These are phyloP conservation scores for Colletotrichum spaethianum DNA, from an alignment of 2,329 filamentous ascomycete genomes.

Conservation along the genomic window DNA sequence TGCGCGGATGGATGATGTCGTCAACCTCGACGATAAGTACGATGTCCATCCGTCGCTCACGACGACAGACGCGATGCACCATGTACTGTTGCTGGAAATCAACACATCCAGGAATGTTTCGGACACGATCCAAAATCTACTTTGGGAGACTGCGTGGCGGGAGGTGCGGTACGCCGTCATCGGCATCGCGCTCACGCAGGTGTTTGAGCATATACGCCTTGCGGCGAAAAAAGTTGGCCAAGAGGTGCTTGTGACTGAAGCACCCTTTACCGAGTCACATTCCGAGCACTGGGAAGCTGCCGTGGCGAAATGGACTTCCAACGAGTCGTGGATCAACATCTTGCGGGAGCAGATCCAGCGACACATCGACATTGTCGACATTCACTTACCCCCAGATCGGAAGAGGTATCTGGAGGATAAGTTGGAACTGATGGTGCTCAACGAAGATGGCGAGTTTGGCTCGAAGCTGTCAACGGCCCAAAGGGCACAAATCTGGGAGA, in stretches of 20 bases:
- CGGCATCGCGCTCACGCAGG: slow-evolving; percentile 43
- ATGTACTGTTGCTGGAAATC: slow-evolving; percentile 46
- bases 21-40: slow-evolving; percentile 48
- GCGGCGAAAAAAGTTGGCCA: slow-evolving; percentile 17
- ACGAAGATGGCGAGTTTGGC: slow-evolving; percentile 39
- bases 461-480: slow-evolving; percentile 40
- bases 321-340: slow-evolving; percentile 43
- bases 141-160: slow-evolving; percentile 48
- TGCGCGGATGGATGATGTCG: slow-evolving; percentile 41
- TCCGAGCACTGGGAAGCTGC: slow-evolving; percentile 40
- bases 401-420: slow-evolving; percentile 35
- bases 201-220: slow-evolving; percentile 37
- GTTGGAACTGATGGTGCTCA: slow-evolving; percentile 38
- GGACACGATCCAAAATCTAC: slow-evolving; percentile 44
- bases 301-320: slow-evolving; percentile 41
- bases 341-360: slow-evolving; percentile 47
- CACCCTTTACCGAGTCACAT: not conserved
- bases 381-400: slow-evolving; percentile 42
- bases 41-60: slow-evolving; percentile 48
- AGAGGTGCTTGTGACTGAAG: not conserved
- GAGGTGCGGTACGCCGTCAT: slow-evolving; percentile 48
- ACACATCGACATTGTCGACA: slow-evolving; percentile 45
- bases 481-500: slow-evolving; percentile 43
- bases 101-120: slow-evolving; percentile 41
- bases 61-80: slow-evolving; percentile 48